Conservation (phyloP, 768 basidiomycete genomes). For the Tylopilus intermedius region DNA sequence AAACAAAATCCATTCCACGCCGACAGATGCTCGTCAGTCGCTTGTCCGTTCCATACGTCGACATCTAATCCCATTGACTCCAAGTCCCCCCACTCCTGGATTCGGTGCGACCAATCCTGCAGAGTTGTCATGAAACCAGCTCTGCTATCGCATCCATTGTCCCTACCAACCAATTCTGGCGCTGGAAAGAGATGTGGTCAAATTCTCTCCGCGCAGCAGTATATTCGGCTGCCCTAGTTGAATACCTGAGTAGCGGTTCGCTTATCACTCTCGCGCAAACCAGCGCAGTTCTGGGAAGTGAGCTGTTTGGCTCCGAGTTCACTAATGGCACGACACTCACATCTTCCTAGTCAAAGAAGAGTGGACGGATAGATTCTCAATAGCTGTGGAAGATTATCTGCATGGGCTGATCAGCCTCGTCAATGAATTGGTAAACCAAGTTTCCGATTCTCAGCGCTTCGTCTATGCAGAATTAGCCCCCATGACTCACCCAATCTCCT, state of each 20-base stretch:
- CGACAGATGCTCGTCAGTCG: conserved; percentile 49
- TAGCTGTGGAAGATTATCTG: conserved; percentile 76
- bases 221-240: conserved; percentile 59
- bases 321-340: conserved; percentile 6
- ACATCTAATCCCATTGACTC: conserved; percentile 8
- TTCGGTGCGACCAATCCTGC: conserved; percentile 50
- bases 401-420: conserved; percentile 74
- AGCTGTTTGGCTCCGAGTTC: conserved; percentile 26
- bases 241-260: conserved; percentile 56
- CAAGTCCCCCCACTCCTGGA: conserved; percentile 60
- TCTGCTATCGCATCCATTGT: conserved; percentile 52
- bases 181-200: conserved; percentile 82
- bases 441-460: neutral
- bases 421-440: conserved; percentile 65
- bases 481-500: conserved; percentile 7
- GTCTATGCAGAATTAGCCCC: neutral
- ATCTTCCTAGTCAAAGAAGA: conserved; percentile 54
- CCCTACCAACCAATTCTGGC: conserved; percentile 73
- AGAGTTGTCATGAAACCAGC: conserved; percentile 48
- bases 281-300: conserved; percentile 61
- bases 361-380: conserved; percentile 59
- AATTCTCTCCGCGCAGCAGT: conserved; percentile 63
- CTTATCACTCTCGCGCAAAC: conserved; percentile 54
- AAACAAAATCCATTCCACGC: conserved; percentile 78
- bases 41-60: conserved; percentile 6